Base-by-base conservation (phyloP, 495 filamentous ascomycete genomes). In the Choiromyces venosus region DNA sequence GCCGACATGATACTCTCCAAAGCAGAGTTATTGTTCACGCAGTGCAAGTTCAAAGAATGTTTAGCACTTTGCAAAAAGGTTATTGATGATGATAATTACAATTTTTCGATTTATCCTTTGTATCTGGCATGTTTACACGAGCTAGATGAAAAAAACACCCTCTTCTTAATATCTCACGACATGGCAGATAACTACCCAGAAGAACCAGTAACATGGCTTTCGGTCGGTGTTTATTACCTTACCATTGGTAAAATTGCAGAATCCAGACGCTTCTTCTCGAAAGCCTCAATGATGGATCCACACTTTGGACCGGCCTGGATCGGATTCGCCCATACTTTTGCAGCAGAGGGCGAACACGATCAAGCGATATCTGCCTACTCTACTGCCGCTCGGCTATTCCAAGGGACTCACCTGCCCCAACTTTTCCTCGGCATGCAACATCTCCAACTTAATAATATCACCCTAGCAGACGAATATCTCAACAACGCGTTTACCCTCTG, bases 291-390 rank as follows among this genome's bases (percentile, higher is more conserved):
- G 86, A 92, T 99, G 88, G 93, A 99, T 81, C 92, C 95, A 38
- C 95, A 98, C 84, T 98, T 96, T 78, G 96, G 95, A 7, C 92
- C 96, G 7, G 95, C 95, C 52, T 99, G 95, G 95, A 98, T 99
- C 73, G 95, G 95, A 12, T 99, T 99, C 83, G 95, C 95, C 35
- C 95, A 99, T 84, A 99, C 96, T 0, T 99, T 99, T 81, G 96
- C 95, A n/a, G 94, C 94, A n/a, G 95, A 99, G 83, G 95, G 96
- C 70, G 95, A 99, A 83, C 93, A 98, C 83, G 95, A 99, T 81
- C 95, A 99, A 84, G 95, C 95, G 69, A 97, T 99, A 74, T 94
- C 94, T 21, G 95, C 96, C 9, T 99, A 99, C 85, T 95, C 92
- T 46, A 99, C 95, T 19, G 95, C 95, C 0, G 95, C 94, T 18